These are phyloP conservation scores for Gracilaria domingensis DNA, from an alignment of 23 red algal species.

Conservation along the genomic window DNA sequence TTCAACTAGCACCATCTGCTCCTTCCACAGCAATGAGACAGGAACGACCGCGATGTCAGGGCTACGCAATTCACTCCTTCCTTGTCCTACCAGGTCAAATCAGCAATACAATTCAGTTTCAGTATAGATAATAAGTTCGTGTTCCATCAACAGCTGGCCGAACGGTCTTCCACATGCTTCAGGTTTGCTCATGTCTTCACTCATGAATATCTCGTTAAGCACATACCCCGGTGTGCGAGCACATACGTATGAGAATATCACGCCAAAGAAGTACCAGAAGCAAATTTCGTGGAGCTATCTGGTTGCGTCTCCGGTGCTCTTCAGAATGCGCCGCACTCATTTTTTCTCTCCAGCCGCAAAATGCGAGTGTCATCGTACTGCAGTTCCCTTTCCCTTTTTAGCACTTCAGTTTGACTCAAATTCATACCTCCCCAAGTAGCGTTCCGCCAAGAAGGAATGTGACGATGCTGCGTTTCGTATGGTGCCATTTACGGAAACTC, in stretches of 20 bases:
- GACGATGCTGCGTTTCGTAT: background rate
- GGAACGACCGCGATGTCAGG: too few species aligned
- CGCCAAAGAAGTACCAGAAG: background rate
- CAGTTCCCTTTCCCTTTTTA: background rate
- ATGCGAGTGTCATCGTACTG: background rate
- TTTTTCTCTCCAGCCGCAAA: background rate
- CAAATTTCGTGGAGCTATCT: background rate
- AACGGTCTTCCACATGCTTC: background rate
- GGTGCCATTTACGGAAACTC: constrained; percentile 1
- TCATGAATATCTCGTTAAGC: background rate
- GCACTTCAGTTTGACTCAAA: background rate
- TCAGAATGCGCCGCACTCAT: background rate
- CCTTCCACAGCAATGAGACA: background rate
- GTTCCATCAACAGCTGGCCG: background rate
- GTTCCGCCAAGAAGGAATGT: background rate
- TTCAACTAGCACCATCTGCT: background rate
- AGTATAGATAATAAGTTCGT: background rate
- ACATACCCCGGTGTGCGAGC: background rate
- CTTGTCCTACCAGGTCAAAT: background rate
- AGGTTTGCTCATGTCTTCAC: background rate
- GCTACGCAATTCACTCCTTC: too few species aligned
- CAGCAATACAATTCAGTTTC: background rate
- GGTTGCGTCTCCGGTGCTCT: background rate
- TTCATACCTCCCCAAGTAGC: background rate
- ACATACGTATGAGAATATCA: background rate